Evolutionary conservation across 2,329 filamentous ascomycete genomes (phyloP).

Genomic region (Colletotrichum shisoi): DNA sequence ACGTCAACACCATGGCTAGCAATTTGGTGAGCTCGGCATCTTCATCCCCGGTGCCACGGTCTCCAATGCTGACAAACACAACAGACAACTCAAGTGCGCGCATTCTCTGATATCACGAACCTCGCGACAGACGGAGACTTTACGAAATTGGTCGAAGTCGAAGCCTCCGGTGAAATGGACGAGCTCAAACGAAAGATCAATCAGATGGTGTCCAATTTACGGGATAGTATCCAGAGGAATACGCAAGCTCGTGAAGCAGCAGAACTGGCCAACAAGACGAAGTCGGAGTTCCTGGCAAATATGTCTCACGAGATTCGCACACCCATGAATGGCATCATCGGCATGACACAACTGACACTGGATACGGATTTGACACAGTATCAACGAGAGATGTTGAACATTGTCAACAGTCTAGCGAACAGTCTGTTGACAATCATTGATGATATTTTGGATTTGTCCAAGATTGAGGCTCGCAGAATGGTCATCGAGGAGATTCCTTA

Average conservation of each 20-base stretch:
- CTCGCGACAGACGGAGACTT: conserved; percentile 96
- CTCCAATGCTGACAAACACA: conserved; percentile 50
- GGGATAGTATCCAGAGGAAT: conserved; percentile 96
- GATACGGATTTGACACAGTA: conserved; percentile 95
- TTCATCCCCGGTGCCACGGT: conserved; percentile 9
- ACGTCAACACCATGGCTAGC: conserved; percentile 91
- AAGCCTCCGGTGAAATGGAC: conserved; percentile 98
- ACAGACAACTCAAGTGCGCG: conserved; percentile 93
- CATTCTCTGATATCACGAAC: conserved; percentile 98
- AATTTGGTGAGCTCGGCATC: conserved; percentile 59
- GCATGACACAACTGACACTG: conserved; percentile 95
- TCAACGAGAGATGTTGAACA: conserved; percentile 97
- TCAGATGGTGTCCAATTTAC: conserved; percentile 95
- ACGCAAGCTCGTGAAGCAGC: conserved; percentile 94
- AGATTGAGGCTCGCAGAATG: conserved; percentile 96
- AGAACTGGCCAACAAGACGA: conserved; percentile 96
- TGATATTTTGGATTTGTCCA: conserved; percentile 76
- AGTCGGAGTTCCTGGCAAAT: conserved; percentile 97
- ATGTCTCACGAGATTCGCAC: conserved; percentile 99
- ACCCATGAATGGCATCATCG: conserved; percentile 96
- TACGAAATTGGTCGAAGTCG: conserved; percentile 93
- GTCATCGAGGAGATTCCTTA: conserved; percentile 98
- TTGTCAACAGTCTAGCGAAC: conserved; percentile 95
- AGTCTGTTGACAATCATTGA: conserved; percentile 97
- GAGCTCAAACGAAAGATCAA: conserved; percentile 99